Percentiles rank a stretch among this genome's conserved stretches.
These are phyloP conservation scores for Blastobotrys peoriensis DNA, from an alignment of 805 yeast genomes.

Conservation along the genomic window DNA sequence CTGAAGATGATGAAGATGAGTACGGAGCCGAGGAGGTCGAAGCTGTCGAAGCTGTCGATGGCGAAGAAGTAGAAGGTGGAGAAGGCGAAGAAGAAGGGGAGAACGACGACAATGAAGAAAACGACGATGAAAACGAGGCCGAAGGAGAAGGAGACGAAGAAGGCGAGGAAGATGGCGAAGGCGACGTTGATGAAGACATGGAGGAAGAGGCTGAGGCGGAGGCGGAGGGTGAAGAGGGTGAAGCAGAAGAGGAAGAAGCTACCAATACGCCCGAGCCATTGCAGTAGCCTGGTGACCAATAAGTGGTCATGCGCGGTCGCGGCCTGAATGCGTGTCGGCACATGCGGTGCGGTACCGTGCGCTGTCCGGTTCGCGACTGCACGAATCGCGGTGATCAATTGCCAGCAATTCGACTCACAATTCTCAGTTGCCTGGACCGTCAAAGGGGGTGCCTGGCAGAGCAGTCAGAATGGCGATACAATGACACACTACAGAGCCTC, in stretches of 20 bases:
- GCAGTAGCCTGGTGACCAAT: too few species aligned
- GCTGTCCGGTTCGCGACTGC: too few species aligned
- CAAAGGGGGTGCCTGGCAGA: too few species aligned
- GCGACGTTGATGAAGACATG: slow-evolving; percentile 36
- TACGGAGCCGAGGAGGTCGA: slow-evolving; percentile 32
- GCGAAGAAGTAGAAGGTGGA: slow-evolving; percentile 51
- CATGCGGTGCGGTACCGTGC: too few species aligned
- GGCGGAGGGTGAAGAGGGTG: slow-evolving; percentile 31
- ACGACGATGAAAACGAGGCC: slow-evolving; percentile 25
- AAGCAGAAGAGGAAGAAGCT: slow-evolving; percentile 25
- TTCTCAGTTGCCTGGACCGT: too few species aligned
- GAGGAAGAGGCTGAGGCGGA: slow-evolving; percentile 36
- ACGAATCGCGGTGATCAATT: too few species aligned
- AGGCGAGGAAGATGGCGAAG: slow-evolving; percentile 45
- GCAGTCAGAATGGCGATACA: too few species aligned
- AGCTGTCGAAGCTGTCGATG: slow-evolving; percentile 40
- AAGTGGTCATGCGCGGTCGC: too few species aligned
- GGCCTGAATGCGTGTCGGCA: too few species aligned
- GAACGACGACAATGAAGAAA: slow-evolving; percentile 30
- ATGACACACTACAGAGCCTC: too few species aligned
- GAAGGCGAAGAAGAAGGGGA: slow-evolving; percentile 18
- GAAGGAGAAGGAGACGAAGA: slow-evolving; percentile 42
- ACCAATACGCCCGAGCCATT: too few species aligned
- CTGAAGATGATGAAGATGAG: slow-evolving; percentile 53
- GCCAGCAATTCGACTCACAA: too few species aligned